Conservation (phyloP, 1,284 basidiomycete species). For the Rhizoctonia solani region DNA sequence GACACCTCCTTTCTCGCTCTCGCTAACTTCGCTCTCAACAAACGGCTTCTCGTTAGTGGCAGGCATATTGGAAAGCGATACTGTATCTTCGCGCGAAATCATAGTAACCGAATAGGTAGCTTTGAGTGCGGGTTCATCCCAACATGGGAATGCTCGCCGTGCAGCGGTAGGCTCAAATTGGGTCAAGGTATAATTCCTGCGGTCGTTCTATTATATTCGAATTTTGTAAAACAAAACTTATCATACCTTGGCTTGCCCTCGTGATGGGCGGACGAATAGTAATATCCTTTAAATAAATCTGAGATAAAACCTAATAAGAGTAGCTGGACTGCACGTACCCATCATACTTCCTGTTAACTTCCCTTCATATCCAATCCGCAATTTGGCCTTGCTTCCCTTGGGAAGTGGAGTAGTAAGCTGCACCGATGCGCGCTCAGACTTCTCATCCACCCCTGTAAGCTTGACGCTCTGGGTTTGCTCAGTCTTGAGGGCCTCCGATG, state of each 20-base stretch:
- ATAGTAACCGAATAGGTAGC: slow-evolving; percentile 79
- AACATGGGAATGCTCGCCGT: slow-evolving; percentile 80
- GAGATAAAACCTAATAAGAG: not conserved
- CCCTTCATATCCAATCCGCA: slow-evolving; percentile 66
- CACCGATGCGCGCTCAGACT: slow-evolving; percentile 67
- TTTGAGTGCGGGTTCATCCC: slow-evolving; percentile 94
- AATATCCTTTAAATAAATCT: slow-evolving; percentile 41
- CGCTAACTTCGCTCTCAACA: slow-evolving; percentile 46
- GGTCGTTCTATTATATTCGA: not conserved
- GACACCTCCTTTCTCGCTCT: slow-evolving; percentile 38
- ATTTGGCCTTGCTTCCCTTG: slow-evolving; percentile 63
- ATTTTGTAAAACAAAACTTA: slow-evolving; percentile 45
- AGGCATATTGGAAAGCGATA: slow-evolving; percentile 88
- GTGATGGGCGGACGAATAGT: slow-evolving; percentile 49
- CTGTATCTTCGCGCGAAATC: slow-evolving; percentile 78
- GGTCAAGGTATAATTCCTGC: slow-evolving; percentile 71
- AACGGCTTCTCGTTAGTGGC: slow-evolving; percentile 58
- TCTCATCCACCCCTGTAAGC: slow-evolving; percentile 58
- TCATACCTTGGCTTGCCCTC: slow-evolving; percentile 56
- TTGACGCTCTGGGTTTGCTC: slow-evolving; percentile 54
- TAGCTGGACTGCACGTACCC: slow-evolving; percentile 46
- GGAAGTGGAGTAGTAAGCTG: slow-evolving; percentile 60
- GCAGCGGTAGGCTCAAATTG: slow-evolving; percentile 87
- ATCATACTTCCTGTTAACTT: slow-evolving; percentile 70
- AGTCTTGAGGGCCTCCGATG: slow-evolving; percentile 60